Evolutionary conservation across 1,284 basidiomycete species (phyloP).

Genomic region (Tremellales sp.): DNA sequence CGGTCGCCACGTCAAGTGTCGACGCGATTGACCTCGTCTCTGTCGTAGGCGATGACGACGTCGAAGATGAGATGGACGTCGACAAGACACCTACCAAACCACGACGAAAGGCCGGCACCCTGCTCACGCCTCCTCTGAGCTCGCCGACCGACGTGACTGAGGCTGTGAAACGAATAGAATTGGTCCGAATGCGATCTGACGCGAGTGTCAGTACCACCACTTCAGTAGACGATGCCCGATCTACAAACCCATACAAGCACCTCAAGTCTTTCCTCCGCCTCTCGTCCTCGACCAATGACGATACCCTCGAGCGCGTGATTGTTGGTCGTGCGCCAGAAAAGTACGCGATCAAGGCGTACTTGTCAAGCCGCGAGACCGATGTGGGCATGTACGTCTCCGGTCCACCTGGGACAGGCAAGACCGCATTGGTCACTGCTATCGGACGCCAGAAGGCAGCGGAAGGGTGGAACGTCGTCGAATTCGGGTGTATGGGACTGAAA

Average conservation of each 20-base stretch:
- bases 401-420: conserved; percentile 50
- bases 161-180: conserved; percentile 17
- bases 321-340: conserved; percentile 45
- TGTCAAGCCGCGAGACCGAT: conserved; percentile 23
- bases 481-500: conserved; percentile 47
- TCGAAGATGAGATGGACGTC: conserved; percentile 21
- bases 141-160: conserved; percentile 21
- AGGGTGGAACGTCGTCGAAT: conserved; percentile 40
- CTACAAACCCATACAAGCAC: conserved; percentile 38
- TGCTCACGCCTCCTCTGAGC: conserved; percentile 37
- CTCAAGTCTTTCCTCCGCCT: conserved; percentile 42
- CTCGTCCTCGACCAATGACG: conserved; percentile 18
- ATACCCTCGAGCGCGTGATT: conserved; percentile 20
- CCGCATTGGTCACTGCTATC: conserved; percentile 43
- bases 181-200: conserved; percentile 19
- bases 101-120: conserved; percentile 9
- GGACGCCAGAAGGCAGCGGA: conserved; percentile 23
- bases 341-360: conserved; percentile 28
- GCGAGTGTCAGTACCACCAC: conserved; percentile 5
- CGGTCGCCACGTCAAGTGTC: conserved; percentile 13
- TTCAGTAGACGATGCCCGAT: conserved; percentile 1
- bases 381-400: conserved; percentile 48
- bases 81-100: conserved; percentile 30
- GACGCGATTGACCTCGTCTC: conserved; percentile 19
- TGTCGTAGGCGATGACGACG: conserved; percentile 10